phyloP scores from a whole-genome alignment of 2,329 filamentous ascomycete genomes.

The Macrophomina phaseolina region DNA sequence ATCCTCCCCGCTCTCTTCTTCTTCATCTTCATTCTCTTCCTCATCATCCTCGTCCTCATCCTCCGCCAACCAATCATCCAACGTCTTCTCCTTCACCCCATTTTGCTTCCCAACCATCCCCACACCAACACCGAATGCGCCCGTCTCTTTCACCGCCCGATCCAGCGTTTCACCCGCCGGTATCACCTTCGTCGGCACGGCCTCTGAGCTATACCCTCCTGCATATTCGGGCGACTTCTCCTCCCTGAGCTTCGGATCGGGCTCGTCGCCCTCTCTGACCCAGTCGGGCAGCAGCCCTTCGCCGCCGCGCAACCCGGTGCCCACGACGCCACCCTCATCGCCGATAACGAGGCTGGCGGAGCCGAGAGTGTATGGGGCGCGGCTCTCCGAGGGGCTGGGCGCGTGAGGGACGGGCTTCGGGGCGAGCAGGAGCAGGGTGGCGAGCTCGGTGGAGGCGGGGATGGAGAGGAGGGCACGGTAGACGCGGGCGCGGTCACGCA shows the following conservation, averaged over 20 bases:
- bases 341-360: constrained; percentile 86
- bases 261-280: constrained; percentile 81
- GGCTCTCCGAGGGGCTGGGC: constrained; percentile 83
- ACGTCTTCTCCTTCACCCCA: constrained; percentile 72
- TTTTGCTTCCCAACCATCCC: constrained; percentile 54
- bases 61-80: constrained; percentile 92
- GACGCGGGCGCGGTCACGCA: constrained; percentile 87
- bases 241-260: constrained; percentile 75
- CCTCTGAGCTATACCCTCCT: neutral
- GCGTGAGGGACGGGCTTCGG: constrained; percentile 93
- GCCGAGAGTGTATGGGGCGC: constrained; percentile 79
- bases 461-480: constrained; percentile 84
- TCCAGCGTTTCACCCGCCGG: constrained; percentile 71
- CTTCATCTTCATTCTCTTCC: constrained; percentile 58
- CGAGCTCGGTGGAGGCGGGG: constrained; percentile 78
- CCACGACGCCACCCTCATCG: constrained; percentile 73
- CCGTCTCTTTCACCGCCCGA: constrained; percentile 53
- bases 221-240: constrained; percentile 52
- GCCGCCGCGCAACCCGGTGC: constrained; percentile 71
- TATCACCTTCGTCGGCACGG: constrained; percentile 43
- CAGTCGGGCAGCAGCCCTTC: constrained; percentile 81
- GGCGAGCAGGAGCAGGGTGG: constrained; percentile 86
- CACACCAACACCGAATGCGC: constrained; percentile 33
- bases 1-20: constrained; percentile 42
- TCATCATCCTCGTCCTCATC: constrained; percentile 65